These are phyloP conservation scores for Rhipidocladum racemiflorum DNA, from an alignment of 176 grass and related monocot genomes.

Conservation along the genomic window DNA sequence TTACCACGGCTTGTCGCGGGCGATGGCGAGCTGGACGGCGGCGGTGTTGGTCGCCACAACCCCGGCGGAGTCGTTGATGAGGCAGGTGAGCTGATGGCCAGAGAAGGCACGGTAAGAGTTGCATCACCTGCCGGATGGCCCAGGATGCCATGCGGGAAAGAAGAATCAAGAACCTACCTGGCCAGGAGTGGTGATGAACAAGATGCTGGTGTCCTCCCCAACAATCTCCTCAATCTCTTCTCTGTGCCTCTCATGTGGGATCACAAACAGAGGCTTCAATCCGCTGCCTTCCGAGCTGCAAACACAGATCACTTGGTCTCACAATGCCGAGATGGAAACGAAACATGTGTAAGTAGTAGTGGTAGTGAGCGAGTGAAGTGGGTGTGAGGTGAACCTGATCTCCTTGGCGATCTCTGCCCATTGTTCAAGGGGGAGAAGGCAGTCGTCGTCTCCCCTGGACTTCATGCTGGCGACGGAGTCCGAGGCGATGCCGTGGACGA, in stretches of 20 bases:
- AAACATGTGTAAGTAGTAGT: background rate
- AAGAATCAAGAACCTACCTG: slow-evolving; percentile 43
- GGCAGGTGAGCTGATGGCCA: slow-evolving; percentile 58
- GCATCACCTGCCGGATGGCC: background rate
- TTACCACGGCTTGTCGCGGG: slow-evolving; percentile 75
- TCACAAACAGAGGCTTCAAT: slow-evolving; percentile 79
- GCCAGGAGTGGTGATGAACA: slow-evolving; percentile 88
- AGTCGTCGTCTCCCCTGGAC: slow-evolving; percentile 70
- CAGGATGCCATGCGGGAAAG: background rate
- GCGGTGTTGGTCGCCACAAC: slow-evolving; percentile 85
- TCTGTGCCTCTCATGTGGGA: slow-evolving; percentile 88
- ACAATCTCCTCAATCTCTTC: slow-evolving; percentile 70
- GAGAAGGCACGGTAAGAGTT: background rate
- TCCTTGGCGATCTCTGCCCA: slow-evolving; percentile 73
- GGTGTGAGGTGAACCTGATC: slow-evolving; percentile 39
- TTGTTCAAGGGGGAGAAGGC: slow-evolving; percentile 65
- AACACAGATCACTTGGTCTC: background rate
- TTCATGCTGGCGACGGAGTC: slow-evolving; percentile 84
- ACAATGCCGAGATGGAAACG: background rate
- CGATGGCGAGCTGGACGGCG: slow-evolving; percentile 75
- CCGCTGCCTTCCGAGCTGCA: slow-evolving; percentile 42
- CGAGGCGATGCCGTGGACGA: slow-evolving; percentile 83
- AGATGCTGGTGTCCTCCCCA: slow-evolving; percentile 50
- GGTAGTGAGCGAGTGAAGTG: background rate
- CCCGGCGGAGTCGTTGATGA: slow-evolving; percentile 73